Conservation (phyloP, 805 yeast species). For the Wickerhamomyces ciferrii region DNA sequence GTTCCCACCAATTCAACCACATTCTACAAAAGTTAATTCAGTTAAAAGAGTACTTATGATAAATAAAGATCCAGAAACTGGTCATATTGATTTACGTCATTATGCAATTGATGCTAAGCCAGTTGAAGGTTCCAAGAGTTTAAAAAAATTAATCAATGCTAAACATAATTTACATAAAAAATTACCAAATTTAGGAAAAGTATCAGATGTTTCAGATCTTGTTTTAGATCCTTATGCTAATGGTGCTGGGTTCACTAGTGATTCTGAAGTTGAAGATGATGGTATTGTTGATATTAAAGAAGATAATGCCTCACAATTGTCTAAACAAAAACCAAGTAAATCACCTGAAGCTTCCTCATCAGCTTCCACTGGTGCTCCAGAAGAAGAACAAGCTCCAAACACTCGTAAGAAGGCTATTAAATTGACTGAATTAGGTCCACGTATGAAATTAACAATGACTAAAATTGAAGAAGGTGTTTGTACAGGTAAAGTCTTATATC, state of each 20-base stretch:
- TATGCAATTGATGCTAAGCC: slow-evolving; percentile 82
- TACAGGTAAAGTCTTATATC: slow-evolving; percentile 83
- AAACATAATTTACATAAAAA: slow-evolving; percentile 54
- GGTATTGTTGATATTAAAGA: slow-evolving; percentile 60
- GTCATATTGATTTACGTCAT: slow-evolving; percentile 80
- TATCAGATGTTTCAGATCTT: slow-evolving; percentile 76
- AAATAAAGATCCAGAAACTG: slow-evolving; percentile 65
- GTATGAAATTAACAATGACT: slow-evolving; percentile 66
- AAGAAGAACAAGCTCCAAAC: slow-evolving; percentile 16
- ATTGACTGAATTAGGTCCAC: slow-evolving; percentile 89
- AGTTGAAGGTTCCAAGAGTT: slow-evolving; percentile 70
- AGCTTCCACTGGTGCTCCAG: slow-evolving; percentile 11
- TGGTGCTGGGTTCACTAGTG: slow-evolving; percentile 76
- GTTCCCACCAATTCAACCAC: slow-evolving; percentile 93
- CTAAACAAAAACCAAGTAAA: slow-evolving; percentile 9
- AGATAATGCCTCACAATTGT: slow-evolving; percentile 17
- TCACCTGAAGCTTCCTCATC: slow-evolving; percentile 15
- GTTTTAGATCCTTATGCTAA: slow-evolving; percentile 79
- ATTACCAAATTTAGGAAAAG: slow-evolving; percentile 65
- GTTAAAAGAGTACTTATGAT: slow-evolving; percentile 84
- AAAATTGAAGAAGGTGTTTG: slow-evolving; percentile 94
- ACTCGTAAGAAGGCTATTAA: slow-evolving; percentile 77
- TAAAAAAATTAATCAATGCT: slow-evolving; percentile 63
- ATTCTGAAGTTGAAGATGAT: slow-evolving; percentile 92
- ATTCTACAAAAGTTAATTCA: slow-evolving; percentile 62